Conservation (phyloP, 2,329 filamentous ascomycete species). For the Huntiella savannae region DNA sequence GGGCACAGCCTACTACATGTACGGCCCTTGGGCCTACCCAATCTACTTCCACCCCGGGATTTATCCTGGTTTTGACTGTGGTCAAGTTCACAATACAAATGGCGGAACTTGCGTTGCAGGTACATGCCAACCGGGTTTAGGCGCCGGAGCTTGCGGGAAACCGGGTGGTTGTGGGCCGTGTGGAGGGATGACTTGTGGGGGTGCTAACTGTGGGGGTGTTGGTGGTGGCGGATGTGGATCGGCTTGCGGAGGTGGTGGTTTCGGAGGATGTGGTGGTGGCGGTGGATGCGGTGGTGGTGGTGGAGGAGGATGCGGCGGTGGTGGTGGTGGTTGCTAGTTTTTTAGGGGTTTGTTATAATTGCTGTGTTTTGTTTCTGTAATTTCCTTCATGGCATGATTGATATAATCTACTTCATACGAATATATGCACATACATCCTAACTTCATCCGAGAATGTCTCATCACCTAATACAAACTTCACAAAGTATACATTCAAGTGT, state of each 20-base stretch:
- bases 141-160: slow-evolving; percentile 26
- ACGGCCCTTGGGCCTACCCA: slow-evolving; percentile 27
- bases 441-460: too few species aligned
- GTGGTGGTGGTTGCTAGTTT: not conserved
- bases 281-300: not conserved
- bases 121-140: slow-evolving; percentile 28
- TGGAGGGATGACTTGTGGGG: slow-evolving; percentile 13
- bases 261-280: not conserved
- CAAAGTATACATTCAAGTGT: too few species aligned
- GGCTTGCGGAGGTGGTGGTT: not conserved
- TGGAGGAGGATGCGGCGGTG: slow-evolving; percentile 2
- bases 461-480: too few species aligned
- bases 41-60: slow-evolving; percentile 24
- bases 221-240: slow-evolving; percentile 9
- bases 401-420: not conserved
- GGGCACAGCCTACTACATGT: slow-evolving; percentile 32
- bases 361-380: not conserved
- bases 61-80: slow-evolving; percentile 22
- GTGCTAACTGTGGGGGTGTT: slow-evolving; percentile 10
- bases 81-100: slow-evolving; percentile 20
- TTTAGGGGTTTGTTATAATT: not conserved
- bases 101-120: slow-evolving; percentile 21
- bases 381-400: not conserved
- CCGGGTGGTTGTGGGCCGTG: slow-evolving; percentile 19
- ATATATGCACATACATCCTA: too few species aligned